Base-by-base conservation (phyloP, 139 green algal species). In the Coccomyxa sp. region DNA sequence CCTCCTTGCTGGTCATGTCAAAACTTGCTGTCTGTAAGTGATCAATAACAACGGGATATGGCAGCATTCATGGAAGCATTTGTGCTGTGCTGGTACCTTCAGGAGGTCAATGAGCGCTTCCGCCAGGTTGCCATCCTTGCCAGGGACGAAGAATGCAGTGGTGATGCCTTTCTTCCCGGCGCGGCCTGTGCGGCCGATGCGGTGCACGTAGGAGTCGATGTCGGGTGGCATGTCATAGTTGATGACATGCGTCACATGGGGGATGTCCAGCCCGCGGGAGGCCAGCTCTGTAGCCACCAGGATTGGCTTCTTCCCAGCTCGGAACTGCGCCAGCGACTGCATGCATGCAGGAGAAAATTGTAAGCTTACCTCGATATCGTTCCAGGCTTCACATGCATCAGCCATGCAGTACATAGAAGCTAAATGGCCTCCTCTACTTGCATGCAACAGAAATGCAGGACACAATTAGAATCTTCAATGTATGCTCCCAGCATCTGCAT, bases 241-340 rank as follows among this genome's bases (percentile, higher is more conserved):
- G 89, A 96, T 93, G 79, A 97, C 93, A 82, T 97, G 94, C 59
- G 91, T 94, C 57, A 97, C 90, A 83, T 97, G 90, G 10, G 93
- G 92, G 81, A 97, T 97, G 85, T 97, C 94, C 30, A 99, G 91
- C 0, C 97, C 97, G 58, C 97, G 93, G 0, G 97, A 95, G 0
- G 97, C 97, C 30, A 99, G 96, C 85, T 99, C 97, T 12, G 97
- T 99, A 58, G 97, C 97, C 17, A 98, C 92, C 81, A 98, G 88
- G 67, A 98, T 91, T 12, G 93, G 92, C 45, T 86, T 94, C n/a
- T 90, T 85, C 75, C 96, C 97, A 14, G 88, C 90, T 32, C 95
- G 91, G 94, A 99, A 99, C 21, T 82, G 87, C 59, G 84, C 74
- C 74, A 97, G 83, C 21, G 90, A 89, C 88, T 89, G 81, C 63